Base-by-base conservation (phyloP, 306 rosid genomes). In the Prunus dulcis region DNA sequence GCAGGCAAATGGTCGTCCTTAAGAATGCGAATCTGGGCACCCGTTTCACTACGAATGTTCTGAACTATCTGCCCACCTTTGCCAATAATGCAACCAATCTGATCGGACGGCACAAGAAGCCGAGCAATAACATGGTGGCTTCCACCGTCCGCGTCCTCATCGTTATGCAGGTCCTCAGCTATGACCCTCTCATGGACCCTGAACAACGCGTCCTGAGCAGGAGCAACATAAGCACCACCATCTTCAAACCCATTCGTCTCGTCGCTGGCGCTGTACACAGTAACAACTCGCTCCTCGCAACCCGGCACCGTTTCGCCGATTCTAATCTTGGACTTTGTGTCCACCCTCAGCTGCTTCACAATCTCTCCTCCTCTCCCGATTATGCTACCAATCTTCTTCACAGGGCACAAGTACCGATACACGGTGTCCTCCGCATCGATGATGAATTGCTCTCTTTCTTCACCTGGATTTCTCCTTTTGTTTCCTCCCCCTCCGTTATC, bases 281-380 rank as follows among this genome's bases (percentile, higher is more conserved):
- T 92, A 64, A 96, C 79, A 19, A 96, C 92, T 9, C 99, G 91
- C 87, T 96, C 99, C 0, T 92, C 98, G 25, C 90, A 82, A 32
- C 98, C 97, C 0, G 91, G 90, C 41, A 91, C 93, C n/a, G 92
- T 88, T 74, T 96, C 98, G 52, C 97, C 97, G 82, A 96, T 96
- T 81, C 99, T 84, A 70, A 96, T 91, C 91, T 92, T 96, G 11
- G 97, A 81, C 74, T 89, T 90, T 2, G 99, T 96, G 82, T 92
- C 98, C 22, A 76, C 32, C 85, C 99, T 88, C 28, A 96, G 69
- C 79, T 96, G 99, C 96, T 93, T 92, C 69, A 96, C 97, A 78
- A 96, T 96, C 89, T 96, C 99, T 46, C 99, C 99, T 82, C 99
- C 98, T 82, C 98, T 86, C 28, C 99, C 99, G 81, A 96, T 96